A percentile compares a stretch with the other conserved stretches of the same genome.
phyloP scores from a whole-genome alignment of 1,284 basidiomycete genomes.

The Ustilago trichophora region DNA sequence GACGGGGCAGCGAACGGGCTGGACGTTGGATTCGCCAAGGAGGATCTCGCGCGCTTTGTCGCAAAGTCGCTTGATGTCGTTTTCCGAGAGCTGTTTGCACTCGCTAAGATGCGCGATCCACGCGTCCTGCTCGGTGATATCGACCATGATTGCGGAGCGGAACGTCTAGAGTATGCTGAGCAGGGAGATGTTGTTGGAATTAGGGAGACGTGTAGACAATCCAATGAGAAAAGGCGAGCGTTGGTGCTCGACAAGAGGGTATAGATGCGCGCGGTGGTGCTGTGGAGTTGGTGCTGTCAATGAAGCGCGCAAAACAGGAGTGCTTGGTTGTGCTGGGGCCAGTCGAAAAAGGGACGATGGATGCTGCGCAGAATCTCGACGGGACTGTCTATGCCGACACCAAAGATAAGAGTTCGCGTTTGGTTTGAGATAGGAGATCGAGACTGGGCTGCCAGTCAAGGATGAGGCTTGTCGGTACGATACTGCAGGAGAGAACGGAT shows the following conservation, averaged over 20 bases:
- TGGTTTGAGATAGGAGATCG: neutral
- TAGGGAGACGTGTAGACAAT: neutral
- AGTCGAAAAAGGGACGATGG: neutral
- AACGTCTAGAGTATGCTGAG: slow-evolving; percentile 1
- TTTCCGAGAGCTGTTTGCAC: slow-evolving; percentile 96
- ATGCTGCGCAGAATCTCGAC: neutral
- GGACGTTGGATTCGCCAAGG: slow-evolving; percentile 74
- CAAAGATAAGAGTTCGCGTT: slow-evolving; percentile 9
- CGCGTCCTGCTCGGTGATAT: slow-evolving; percentile 64
- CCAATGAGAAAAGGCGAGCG: neutral
- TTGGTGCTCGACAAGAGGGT: slow-evolving; percentile 2
- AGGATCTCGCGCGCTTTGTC: slow-evolving; percentile 99
- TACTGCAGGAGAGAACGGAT: neutral
- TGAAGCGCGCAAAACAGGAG: neutral
- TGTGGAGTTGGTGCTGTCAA: neutral
- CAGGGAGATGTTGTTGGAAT: neutral
- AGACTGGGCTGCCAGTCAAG: neutral
- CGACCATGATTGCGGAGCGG: slow-evolving; percentile 51
- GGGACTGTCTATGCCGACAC: slow-evolving; percentile 1
- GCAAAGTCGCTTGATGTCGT: slow-evolving; percentile 96
- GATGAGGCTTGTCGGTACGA: neutral
- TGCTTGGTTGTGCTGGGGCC: neutral
- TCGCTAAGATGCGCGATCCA: slow-evolving; percentile 98
- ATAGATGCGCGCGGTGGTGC: slow-evolving; percentile 11
- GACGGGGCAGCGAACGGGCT: slow-evolving; percentile 88